Base-by-base conservation (phyloP, 2,329 filamentous ascomycete genomes). In the Phoma sp. region DNA sequence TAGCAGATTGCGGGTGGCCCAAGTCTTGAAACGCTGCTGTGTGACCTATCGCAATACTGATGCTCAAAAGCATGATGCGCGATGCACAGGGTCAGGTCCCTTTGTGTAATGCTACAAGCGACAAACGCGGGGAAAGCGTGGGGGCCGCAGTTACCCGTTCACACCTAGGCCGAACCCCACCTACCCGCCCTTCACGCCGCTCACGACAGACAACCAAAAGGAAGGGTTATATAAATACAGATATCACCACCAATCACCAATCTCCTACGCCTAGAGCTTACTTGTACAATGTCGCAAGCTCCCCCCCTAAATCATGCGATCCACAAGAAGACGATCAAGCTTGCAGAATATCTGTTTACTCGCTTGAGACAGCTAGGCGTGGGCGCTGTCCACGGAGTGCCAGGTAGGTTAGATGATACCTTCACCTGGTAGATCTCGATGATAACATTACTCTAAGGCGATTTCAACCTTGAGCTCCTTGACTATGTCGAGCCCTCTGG, bases 321-420 rank as follows among this genome's bases (percentile, higher is more conserved):
- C 18, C 18, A 18, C 18, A 18, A 18, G 18, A 37, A 50, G 4
- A 60, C 54, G 3, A 40, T 59, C 38, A 58, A 57, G 29, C 61
- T 76, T 18, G 72, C 68, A 22, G 52, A 58, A n/a, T 61, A 61
- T 38, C 23, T 61, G 6, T 61, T 61, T 33, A 51, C 37, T 11
- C 57, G 76, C 18, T 64, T 78, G 6, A 58, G 61, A 10, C 71
- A 78, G 52, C 61, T 78, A 10, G 75, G 75, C n/a, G 65, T 75
- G 29, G 55, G 62, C n/a, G 70, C 71, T 11, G 55, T 77, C 43
- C 77, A 78, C 47, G 80, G 80, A 23, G 79, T 82, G 14, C 61
- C 65, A 18, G 52, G 52, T 55, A 38, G 13, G 41, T 8, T 22
- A n/a, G 7, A n/a, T 13, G 7, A 3, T 37, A 2, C 13, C 9